phyloP scores from a whole-genome alignment of 331 rosid genomes.

The Pyracantha coccinea region DNA sequence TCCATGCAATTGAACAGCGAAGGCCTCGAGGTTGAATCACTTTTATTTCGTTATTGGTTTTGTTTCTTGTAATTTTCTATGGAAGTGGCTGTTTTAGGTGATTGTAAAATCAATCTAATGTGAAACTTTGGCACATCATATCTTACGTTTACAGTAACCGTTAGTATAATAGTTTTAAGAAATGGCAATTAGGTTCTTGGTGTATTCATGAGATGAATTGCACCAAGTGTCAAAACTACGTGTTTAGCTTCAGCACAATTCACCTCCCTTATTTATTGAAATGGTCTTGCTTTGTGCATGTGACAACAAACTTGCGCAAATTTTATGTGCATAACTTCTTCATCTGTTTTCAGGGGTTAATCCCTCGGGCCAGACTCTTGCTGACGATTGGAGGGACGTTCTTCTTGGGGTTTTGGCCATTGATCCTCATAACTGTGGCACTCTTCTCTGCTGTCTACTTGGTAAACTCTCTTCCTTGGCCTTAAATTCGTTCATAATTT shows the following conservation, averaged over 20 bases:
- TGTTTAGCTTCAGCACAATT: not conserved
- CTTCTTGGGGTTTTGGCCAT: conserved; percentile 89
- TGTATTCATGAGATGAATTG: not conserved
- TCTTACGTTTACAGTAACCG: not conserved
- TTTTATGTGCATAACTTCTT: not conserved
- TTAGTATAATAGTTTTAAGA: not conserved
- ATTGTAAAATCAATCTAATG: not conserved
- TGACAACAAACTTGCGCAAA: not conserved
- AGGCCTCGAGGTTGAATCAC: conserved; percentile 82
- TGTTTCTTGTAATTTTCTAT: too few relatives aligned
- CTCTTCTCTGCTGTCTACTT: conserved; percentile 62
- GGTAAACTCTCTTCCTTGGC: conserved; percentile 41
- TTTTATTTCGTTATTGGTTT: conserved; percentile 1
- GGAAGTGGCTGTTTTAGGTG: not conserved
- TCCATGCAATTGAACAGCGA: conserved; percentile 91
- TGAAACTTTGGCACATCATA: not conserved
- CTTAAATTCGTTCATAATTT: not conserved
- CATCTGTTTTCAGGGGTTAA: conserved; percentile 59
- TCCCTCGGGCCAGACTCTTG: conserved; percentile 87
- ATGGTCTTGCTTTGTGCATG: not conserved
- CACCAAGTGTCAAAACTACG: not conserved
- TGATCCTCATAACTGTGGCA: conserved; percentile 61
- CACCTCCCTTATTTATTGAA: not conserved
- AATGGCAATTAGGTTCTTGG: too few relatives aligned
- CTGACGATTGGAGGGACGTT: conserved; percentile 88